These are phyloP conservation scores for Paecilomyces dactylethromorphus DNA, from an alignment of 2,329 filamentous ascomycete species.

Conservation along the genomic window DNA sequence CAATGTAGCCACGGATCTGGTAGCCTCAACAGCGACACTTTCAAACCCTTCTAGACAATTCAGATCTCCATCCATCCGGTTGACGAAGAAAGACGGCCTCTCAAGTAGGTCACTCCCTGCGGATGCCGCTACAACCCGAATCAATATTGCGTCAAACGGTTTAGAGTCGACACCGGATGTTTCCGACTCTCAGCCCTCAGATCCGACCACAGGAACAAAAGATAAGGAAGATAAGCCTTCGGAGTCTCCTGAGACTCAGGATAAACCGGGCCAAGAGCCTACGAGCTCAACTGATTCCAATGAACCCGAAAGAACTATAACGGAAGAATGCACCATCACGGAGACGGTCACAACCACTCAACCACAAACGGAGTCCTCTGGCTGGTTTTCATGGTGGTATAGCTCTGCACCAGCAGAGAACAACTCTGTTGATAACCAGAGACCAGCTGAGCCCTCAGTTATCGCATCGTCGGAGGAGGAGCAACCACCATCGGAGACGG, in stretches of 20 bases:
- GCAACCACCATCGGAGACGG: neutral
- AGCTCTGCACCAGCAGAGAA: constrained; percentile 12
- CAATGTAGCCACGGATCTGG: constrained; percentile 28
- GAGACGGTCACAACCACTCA: neutral
- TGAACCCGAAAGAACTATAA: neutral
- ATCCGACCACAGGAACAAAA: constrained; percentile 11
- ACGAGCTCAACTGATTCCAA: neutral
- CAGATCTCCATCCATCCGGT: constrained; percentile 32
- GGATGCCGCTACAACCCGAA: constrained; percentile 37
- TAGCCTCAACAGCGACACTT: constrained; percentile 23
- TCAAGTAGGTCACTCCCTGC: constrained; percentile 41
- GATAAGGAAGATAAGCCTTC: constrained; percentile 13
- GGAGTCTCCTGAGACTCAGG: constrained; percentile 6
- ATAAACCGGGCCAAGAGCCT: constrained; percentile 6
- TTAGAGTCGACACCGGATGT: constrained; percentile 23
- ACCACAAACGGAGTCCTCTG: constrained; percentile 4
- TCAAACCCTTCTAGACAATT: constrained; percentile 17
- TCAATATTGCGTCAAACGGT: constrained; percentile 39
- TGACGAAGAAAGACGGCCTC: constrained; percentile 33
- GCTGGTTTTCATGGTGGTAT: constrained; percentile 36
- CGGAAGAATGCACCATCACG: neutral
- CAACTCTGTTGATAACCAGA: constrained; percentile 4
- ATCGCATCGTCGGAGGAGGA: neutral
- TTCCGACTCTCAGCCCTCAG: constrained; percentile 10
- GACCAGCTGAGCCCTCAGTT: constrained; percentile 10